A percentile compares a stretch with the other conserved stretches of the same genome.
Evolutionary conservation across 257 asterid species (phyloP).

Genomic region (Scutellaria galericulata): DNA sequence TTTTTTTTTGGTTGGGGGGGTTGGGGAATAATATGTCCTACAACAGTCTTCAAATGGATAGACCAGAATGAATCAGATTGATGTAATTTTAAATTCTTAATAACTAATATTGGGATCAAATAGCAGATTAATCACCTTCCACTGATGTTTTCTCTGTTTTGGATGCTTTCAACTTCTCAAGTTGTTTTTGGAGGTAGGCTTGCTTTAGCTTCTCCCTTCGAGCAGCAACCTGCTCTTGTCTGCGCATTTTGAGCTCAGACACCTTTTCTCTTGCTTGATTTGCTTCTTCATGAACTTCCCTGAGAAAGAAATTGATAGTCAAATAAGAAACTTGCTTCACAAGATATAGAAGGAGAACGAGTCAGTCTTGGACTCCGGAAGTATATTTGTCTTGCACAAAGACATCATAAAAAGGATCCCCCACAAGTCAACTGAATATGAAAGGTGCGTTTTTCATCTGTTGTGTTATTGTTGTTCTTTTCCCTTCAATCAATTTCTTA

Average conservation of each 20-base stretch:
- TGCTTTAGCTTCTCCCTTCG: slow-evolving; percentile 89
- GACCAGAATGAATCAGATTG: not conserved
- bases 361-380: not conserved
- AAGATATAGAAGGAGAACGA: not conserved
- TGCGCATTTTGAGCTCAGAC: slow-evolving; percentile 76
- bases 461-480: no score
- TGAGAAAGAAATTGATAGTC: slow-evolving; percentile 40
- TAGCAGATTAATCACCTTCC: slow-evolving; percentile 31
- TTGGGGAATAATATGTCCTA: no score
- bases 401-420: not conserved
- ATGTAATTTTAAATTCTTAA: not conserved
- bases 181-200: slow-evolving; percentile 85
- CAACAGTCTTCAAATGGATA: not conserved
- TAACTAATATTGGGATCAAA: slow-evolving; percentile 16
- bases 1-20: no score
- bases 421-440: not conserved
- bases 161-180: slow-evolving; percentile 86
- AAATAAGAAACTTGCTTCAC: slow-evolving; percentile 14
- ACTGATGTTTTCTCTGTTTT: slow-evolving; percentile 60
- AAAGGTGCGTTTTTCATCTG: not conserved
- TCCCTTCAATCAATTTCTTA: not conserved
- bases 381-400: slow-evolving; percentile 14
- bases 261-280: slow-evolving; percentile 88
- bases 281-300: slow-evolving; percentile 98
- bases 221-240: slow-evolving; percentile 86